Percentiles rank a stretch among this genome's conserved stretches.
phyloP scores from a whole-genome alignment of 1,139 yeast genomes.

The Geotrichum australiense region DNA sequence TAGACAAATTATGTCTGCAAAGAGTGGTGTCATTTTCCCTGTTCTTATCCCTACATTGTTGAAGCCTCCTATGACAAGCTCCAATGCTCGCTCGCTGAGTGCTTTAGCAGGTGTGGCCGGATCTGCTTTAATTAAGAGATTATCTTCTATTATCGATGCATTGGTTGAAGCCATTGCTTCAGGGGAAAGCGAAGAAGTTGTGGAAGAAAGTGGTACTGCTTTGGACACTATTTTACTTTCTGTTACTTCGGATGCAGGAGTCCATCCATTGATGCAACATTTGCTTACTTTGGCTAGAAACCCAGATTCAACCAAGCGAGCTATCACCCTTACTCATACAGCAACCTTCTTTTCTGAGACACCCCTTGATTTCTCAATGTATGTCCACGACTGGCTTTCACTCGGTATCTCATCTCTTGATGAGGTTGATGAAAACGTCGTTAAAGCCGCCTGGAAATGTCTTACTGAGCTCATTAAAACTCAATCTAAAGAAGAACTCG shows the following conservation, averaged over 20 bases:
- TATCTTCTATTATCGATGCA: constrained; percentile 64
- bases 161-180: constrained; percentile 56
- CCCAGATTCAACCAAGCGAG: constrained; percentile 63
- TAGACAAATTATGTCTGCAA: constrained; percentile 86
- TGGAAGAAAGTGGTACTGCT: constrained; percentile 33
- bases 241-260: constrained; percentile 71
- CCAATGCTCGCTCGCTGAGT: constrained; percentile 82
- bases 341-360: constrained; percentile 65
- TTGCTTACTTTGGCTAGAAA: constrained; percentile 57
- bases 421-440: constrained; percentile 59
- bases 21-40: constrained; percentile 90
- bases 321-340: constrained; percentile 60
- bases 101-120: constrained; percentile 92
- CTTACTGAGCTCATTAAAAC: constrained; percentile 59
- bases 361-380: constrained; percentile 61
- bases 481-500: constrained; percentile 56
- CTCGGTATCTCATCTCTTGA: constrained; percentile 68
- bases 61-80: constrained; percentile 71
- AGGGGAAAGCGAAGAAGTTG: constrained; percentile 30
- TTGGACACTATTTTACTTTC: constrained; percentile 65
- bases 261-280: constrained; percentile 80
- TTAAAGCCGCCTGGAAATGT: constrained; percentile 62
- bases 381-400: constrained; percentile 67
- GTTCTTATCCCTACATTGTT: constrained; percentile 80
- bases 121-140: constrained; percentile 63